Evolutionary conservation across 805 yeast species (phyloP), one percentile per base, ranked within the genome.

Genomic region (Kuraishia cidri): DNA sequence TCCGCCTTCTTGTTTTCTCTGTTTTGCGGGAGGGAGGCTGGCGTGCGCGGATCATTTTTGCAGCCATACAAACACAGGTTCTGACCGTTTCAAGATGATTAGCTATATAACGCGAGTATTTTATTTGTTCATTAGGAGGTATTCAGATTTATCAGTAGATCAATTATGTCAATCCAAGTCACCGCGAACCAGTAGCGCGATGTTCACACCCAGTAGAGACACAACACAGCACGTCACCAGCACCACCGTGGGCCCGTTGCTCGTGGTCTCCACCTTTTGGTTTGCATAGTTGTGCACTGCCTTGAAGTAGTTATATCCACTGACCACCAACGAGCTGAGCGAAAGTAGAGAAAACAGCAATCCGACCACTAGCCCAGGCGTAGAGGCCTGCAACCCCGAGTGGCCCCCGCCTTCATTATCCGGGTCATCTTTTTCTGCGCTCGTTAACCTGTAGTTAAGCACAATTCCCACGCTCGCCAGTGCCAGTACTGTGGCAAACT

Each of bases 391-490:
- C n/a, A n/a, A n/a, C n/a, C n/a, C n/a, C 37, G 39, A 20, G 20
- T 32, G 18, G 8, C 30, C 16, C 6, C 24, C 30, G 2, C 35
- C 32, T 13, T 33, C 24, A 27, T 25, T 30, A 5, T 32, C 36
- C 5, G 32, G 31, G 13, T 37, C 39, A 4, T 50, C 41, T 1
- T 31, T 30, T 9, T 20, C 14, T 5, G 52, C 35, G 5, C 69
- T 52, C 32, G 62, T 63, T 6, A 72, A 45, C 33, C 63, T 54
- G 46, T 64, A 69, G 40, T 71, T 64, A 5, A 70, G 39, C 5
- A 64, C 41, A 12, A 72, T 57, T 1, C 73, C 72, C 22, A 66
- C 54, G 1, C 75, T 62, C 3, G 70, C 58, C 30, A 72, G 53
- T 36, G 64, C 58, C 13, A 71, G 47, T 8, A 72, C 57, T 4